Evolutionary conservation across 805 yeast genomes (phyloP).

Genomic region (Nakazawaea wyomingensis): DNA sequence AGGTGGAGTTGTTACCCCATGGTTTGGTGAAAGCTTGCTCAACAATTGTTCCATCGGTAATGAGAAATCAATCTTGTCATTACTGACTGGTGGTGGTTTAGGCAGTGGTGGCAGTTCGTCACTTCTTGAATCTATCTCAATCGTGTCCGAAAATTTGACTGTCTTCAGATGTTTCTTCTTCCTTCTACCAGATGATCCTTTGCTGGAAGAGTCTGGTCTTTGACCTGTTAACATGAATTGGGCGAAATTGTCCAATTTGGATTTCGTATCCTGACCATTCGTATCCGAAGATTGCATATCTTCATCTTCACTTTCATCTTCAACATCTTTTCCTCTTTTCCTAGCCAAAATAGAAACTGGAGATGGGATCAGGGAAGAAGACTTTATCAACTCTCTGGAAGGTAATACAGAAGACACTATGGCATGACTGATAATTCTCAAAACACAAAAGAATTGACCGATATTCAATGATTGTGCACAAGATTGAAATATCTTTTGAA

Average conservation of each 20-base stretch:
- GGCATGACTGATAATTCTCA: conserved; percentile 75
- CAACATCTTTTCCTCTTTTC: conserved; percentile 46
- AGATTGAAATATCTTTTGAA: conserved; percentile 46
- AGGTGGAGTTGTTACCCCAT: conserved; percentile 18
- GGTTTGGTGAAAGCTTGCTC: conserved; percentile 30
- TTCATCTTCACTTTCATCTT: conserved; percentile 30
- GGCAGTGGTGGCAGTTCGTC: conserved; percentile 8
- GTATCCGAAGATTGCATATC: conserved; percentile 29
- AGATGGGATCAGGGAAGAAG: conserved; percentile 62
- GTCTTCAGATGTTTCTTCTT: conserved; percentile 45
- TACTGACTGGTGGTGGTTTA: conserved; percentile 16
- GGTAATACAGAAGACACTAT: conserved; percentile 47
- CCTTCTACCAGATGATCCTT: conserved; percentile 32
- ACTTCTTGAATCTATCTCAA: conserved; percentile 31
- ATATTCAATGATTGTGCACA: conserved; percentile 61
- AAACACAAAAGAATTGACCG: conserved; percentile 85
- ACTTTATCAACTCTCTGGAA: conserved; percentile 43
- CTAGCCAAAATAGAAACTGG: conserved; percentile 75
- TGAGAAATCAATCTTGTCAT: conserved; percentile 44
- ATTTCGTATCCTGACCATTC: conserved; percentile 28
- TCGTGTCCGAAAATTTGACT: conserved; percentile 70
- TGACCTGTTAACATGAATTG: conserved; percentile 80
- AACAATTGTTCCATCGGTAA: conserved; percentile 76
- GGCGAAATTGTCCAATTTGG: conserved; percentile 84
- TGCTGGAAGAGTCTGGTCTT: conserved; percentile 34